These are phyloP conservation scores for Aspergillus ochraceus DNA, from an alignment of 2,329 filamentous ascomycete genomes.

Conservation along the genomic window DNA sequence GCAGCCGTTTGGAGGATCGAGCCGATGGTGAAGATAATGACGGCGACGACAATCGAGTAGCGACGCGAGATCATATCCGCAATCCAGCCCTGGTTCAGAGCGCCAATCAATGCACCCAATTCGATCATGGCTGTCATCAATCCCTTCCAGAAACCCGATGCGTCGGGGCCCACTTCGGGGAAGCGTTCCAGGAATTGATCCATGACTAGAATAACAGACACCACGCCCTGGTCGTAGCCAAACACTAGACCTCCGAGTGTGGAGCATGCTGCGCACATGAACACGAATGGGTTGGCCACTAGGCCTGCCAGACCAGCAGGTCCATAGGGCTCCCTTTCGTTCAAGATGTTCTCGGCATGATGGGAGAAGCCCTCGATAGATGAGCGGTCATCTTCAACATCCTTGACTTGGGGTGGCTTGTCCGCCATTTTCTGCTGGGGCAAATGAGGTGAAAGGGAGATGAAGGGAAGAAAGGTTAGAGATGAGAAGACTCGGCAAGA, in stretches of 20 bases:
- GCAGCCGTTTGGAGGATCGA: slow-evolving; percentile 54
- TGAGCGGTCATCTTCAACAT: slow-evolving; percentile 15
- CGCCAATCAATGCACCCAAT: slow-evolving; percentile 51
- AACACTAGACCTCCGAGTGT: slow-evolving; percentile 53
- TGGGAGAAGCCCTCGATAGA: slow-evolving; percentile 31
- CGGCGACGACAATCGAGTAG: slow-evolving; percentile 54
- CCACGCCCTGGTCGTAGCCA: slow-evolving; percentile 50
- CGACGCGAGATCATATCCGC: slow-evolving; percentile 55
- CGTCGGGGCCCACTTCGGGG: slow-evolving; percentile 42
- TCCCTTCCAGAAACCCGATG: slow-evolving; percentile 44
- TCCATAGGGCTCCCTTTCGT: slow-evolving; percentile 33
- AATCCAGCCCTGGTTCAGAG: slow-evolving; percentile 50
- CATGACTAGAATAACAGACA: slow-evolving; percentile 53
- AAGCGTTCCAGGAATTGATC: slow-evolving; percentile 52
- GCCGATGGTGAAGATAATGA: slow-evolving; percentile 53
- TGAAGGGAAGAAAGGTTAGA: background rate
- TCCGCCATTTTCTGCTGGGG: slow-evolving; percentile 20
- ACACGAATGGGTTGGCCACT: slow-evolving; percentile 51
- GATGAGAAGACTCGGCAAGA: background rate
- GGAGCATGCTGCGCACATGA: slow-evolving; percentile 53
- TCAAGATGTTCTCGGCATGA: slow-evolving; percentile 33
- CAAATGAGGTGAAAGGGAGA: background rate
- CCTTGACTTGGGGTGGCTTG: slow-evolving; percentile 16
- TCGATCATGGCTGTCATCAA: slow-evolving; percentile 57
- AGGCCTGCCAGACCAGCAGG: slow-evolving; percentile 47